These are phyloP conservation scores for Canariomyces notabilis DNA, from an alignment of 2,329 filamentous ascomycete species.

Conservation along the genomic window DNA sequence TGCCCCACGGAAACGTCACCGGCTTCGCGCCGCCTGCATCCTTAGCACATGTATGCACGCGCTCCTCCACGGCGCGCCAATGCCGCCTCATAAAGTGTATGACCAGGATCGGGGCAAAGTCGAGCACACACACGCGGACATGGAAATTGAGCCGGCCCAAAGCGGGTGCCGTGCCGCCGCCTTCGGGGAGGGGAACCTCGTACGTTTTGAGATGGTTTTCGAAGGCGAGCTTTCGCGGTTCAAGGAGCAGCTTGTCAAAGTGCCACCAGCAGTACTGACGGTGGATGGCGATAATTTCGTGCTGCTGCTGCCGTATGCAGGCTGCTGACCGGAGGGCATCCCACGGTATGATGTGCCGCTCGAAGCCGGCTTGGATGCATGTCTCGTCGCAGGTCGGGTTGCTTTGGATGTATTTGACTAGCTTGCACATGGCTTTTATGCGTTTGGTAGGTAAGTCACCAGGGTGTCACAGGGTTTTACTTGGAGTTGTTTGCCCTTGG, in stretches of 20 bases:
- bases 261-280: background rate
- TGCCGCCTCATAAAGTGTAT: background rate
- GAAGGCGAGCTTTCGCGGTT: background rate
- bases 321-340: background rate
- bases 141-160: background rate
- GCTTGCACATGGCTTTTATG: background rate
- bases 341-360: background rate
- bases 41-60: too few relatives aligned
- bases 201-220: background rate
- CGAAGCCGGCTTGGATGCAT: background rate
- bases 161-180: background rate
- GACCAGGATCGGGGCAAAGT: background rate
- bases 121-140: background rate
- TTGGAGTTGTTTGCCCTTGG: too few relatives aligned
- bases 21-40: too few relatives aligned
- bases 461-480: too few relatives aligned
- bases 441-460: too few relatives aligned
- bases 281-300: background rate
- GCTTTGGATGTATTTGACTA: background rate
- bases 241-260: background rate
- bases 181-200: background rate
- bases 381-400: background rate
- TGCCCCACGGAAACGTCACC: background rate
- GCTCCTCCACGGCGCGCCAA: background rate
- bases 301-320: background rate